A percentile compares a stretch with the other conserved stretches of the same genome.
Evolutionary conservation across 345 rosid genomes (phyloP).

Genomic region (Gossypium turneri): DNA sequence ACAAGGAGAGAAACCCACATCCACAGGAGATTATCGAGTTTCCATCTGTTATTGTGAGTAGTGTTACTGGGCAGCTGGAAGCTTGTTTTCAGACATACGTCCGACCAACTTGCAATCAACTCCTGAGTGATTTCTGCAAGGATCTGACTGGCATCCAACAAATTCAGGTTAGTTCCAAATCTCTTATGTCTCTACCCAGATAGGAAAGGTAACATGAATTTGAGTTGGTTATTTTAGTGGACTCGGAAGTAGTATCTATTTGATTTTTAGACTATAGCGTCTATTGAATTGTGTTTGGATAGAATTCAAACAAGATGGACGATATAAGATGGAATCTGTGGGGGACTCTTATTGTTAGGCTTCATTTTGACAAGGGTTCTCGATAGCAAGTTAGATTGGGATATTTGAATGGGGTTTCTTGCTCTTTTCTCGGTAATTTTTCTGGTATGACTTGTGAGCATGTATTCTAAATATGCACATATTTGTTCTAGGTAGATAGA

Average conservation of each 20-base stretch:
- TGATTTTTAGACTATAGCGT: neutral
- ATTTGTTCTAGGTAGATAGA: constrained; percentile 37
- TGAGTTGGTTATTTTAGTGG: neutral
- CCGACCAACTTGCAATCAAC: constrained; percentile 45
- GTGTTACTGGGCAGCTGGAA: constrained; percentile 45
- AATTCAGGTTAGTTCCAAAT: constrained; percentile 35
- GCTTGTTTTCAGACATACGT: constrained; percentile 47
- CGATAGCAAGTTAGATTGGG: neutral
- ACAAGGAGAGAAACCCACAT: constrained; percentile 40
- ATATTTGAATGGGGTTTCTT: neutral
- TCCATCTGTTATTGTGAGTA: constrained; percentile 44
- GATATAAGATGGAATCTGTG: neutral
- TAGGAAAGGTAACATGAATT: neutral
- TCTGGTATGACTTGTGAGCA: neutral
- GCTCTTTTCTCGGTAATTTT: neutral
- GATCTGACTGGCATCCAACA: constrained; percentile 53
- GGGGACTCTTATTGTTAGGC: neutral
- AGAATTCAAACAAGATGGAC: neutral
- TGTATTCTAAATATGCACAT: neutral
- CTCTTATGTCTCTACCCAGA: neutral
- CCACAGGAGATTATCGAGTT: constrained; percentile 57
- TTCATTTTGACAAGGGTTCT: neutral
- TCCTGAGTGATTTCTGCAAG: constrained; percentile 47
- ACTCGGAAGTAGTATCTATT: too few species aligned
- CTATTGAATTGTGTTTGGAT: too few species aligned